A percentile compares a stretch with the other conserved stretches of the same genome.
Evolutionary conservation across 2,329 filamentous ascomycete species (phyloP).

Genomic region (Phyllachora maydis): DNA sequence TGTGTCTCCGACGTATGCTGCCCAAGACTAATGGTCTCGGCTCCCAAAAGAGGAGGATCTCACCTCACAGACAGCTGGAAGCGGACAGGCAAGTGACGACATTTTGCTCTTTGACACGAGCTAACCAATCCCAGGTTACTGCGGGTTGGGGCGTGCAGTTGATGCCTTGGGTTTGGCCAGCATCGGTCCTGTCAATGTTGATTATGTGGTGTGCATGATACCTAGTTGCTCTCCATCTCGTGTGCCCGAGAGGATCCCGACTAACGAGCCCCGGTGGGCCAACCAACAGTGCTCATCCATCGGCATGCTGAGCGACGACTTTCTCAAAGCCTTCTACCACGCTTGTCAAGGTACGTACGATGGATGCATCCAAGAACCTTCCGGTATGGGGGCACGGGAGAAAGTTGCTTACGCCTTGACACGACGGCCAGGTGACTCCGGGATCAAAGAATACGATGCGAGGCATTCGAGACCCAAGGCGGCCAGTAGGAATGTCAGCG

Average conservation of each 20-base stretch:
- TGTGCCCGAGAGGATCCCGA: too few relatives aligned
- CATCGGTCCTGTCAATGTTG: slow-evolving; percentile 36
- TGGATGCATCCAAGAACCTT: too few relatives aligned
- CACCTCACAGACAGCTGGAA: slow-evolving; percentile 21
- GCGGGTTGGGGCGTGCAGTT: slow-evolving; percentile 51
- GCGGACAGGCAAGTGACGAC: slow-evolving; percentile 15
- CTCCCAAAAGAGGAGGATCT: slow-evolving; percentile 28
- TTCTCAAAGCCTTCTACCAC: slow-evolving; percentile 36
- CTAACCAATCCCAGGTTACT: slow-evolving; percentile 34
- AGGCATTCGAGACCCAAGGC: slow-evolving; percentile 12
- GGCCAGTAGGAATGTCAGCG: slow-evolving; percentile 10
- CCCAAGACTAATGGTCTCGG: slow-evolving; percentile 2
- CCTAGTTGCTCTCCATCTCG: too few relatives aligned
- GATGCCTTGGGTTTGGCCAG: slow-evolving; percentile 38
- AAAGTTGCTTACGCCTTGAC: too few relatives aligned
- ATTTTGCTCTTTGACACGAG: slow-evolving; percentile 2
- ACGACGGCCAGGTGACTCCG: slow-evolving; percentile 15
- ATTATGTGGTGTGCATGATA: slow-evolving; percentile 55
- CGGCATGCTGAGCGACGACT: slow-evolving; percentile 49
- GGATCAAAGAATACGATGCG: slow-evolving; percentile 21
- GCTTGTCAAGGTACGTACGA: slow-evolving; percentile 29
- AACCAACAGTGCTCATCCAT: slow-evolving; percentile 52
- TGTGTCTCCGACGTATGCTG: slow-evolving; percentile 1
- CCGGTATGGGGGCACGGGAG: too few relatives aligned
- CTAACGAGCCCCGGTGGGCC: too few relatives aligned